These are phyloP conservation scores for Ogataea neopini DNA, from an alignment of 805 yeast genomes.

Conservation along the genomic window DNA sequence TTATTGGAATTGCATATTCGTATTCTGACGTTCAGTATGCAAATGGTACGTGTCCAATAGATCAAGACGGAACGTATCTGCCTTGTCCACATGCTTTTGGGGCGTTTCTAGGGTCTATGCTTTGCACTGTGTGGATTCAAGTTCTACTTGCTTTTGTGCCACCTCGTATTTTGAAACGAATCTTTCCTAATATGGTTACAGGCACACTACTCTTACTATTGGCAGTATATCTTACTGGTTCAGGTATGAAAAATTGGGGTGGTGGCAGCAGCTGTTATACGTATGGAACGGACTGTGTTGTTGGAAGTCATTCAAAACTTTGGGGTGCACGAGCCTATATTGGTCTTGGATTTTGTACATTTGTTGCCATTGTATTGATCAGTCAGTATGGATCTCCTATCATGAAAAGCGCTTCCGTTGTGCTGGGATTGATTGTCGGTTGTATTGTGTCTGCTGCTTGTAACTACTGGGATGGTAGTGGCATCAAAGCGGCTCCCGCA, in stretches of 20 bases:
- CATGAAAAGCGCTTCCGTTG: slow-evolving; percentile 82
- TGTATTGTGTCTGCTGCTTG: slow-evolving; percentile 84
- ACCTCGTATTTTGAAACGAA: slow-evolving; percentile 55
- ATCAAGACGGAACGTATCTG: slow-evolving; percentile 55
- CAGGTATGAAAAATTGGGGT: slow-evolving; percentile 76
- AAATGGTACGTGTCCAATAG: slow-evolving; percentile 58
- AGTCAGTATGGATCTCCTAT: slow-evolving; percentile 83
- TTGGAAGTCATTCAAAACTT: slow-evolving; percentile 44
- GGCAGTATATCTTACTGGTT: slow-evolving; percentile 60
- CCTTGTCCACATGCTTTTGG: slow-evolving; percentile 85
- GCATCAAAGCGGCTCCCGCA: slow-evolving; percentile 65
- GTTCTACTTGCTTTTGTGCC: slow-evolving; percentile 69
- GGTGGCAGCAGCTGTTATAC: slow-evolving; percentile 72
- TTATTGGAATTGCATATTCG: slow-evolving; percentile 67
- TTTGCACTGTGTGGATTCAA: slow-evolving; percentile 67
- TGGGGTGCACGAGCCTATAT: slow-evolving; percentile 80
- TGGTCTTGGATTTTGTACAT: slow-evolving; percentile 78
- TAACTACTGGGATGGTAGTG: slow-evolving; percentile 64
- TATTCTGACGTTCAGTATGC: slow-evolving; percentile 69
- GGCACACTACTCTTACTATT: slow-evolving; percentile 83
- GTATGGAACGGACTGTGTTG: slow-evolving; percentile 41
- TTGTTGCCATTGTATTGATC: slow-evolving; percentile 60
- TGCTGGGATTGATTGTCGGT: slow-evolving; percentile 72
- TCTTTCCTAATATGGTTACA: slow-evolving; percentile 80
- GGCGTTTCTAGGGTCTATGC: slow-evolving; percentile 66